A percentile compares a stretch with the other conserved stretches of the same genome.
phyloP scores from a whole-genome alignment of 345 rosid genomes.

The Eucalyptus marginata region DNA sequence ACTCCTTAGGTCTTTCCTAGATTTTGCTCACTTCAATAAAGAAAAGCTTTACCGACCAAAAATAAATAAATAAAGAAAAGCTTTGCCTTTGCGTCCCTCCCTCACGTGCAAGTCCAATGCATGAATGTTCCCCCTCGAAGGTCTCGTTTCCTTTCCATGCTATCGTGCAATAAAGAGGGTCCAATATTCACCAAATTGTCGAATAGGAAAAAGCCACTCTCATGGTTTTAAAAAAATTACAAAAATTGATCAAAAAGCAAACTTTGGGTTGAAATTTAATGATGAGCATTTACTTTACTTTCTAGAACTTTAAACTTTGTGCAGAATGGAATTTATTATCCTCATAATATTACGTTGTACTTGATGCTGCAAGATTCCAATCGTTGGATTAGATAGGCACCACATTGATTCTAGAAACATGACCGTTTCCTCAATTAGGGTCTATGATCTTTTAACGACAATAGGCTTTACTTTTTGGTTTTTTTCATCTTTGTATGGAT shows the following conservation, averaged over 20 bases:
- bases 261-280: background rate
- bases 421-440: background rate
- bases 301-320: background rate
- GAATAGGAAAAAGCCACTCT: background rate
- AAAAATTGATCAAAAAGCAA: background rate
- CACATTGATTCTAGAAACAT: background rate
- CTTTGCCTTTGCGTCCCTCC: background rate
- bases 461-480: background rate
- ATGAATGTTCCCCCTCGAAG: background rate
- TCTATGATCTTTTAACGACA: background rate
- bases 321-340: too few species aligned
- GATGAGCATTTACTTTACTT: background rate
- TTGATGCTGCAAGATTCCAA: background rate
- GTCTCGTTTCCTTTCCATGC: background rate
- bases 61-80: background rate
- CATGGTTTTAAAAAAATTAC: background rate
- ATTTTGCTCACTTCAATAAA: background rate
- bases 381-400: background rate
- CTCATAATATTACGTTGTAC: too few species aligned
- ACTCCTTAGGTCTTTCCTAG: background rate
- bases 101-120: conserved; percentile 44
- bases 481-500: background rate
- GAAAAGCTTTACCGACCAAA: background rate
- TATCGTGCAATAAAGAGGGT: background rate
- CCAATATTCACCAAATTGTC: background rate